These are phyloP conservation scores for Madurella mycetomatis DNA, from an alignment of 2,329 filamentous ascomycete genomes.

Conservation along the genomic window DNA sequence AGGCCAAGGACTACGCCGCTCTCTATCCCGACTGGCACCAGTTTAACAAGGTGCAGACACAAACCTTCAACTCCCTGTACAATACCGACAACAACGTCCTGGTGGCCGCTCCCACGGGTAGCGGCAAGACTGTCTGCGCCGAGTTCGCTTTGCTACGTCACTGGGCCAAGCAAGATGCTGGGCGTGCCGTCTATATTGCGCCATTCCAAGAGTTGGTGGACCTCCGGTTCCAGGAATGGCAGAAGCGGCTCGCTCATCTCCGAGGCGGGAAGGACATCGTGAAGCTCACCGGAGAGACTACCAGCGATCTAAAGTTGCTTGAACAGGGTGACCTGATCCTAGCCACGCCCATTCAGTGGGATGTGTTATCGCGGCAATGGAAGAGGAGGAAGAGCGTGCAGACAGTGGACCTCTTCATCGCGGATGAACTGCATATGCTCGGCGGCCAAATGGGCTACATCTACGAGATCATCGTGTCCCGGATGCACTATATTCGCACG, in stretches of 20 bases:
- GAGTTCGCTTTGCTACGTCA: conserved; percentile 89
- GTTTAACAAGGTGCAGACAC: conserved; percentile 97
- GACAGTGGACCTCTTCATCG: conserved; percentile 83
- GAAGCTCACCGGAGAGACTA: conserved; percentile 90
- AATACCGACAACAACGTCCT: conserved; percentile 91
- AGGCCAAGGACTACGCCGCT: conserved; percentile 73
- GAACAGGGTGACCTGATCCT: conserved; percentile 85
- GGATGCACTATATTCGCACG: conserved; percentile 92
- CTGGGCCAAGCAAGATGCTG: conserved; percentile 68
- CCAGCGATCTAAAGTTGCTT: conserved; percentile 82
- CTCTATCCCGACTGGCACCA: conserved; percentile 80
- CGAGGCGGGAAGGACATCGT: conserved; percentile 83
- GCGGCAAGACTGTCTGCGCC: conserved; percentile 94
- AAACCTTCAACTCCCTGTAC: conserved; percentile 92
- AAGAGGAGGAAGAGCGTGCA: conserved; percentile 94
- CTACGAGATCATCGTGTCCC: conserved; percentile 95
- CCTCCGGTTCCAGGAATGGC: conserved; percentile 77
- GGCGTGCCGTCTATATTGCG: conserved; percentile 87
- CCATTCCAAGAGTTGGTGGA: conserved; percentile 94
- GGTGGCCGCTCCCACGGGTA: conserved; percentile 85
- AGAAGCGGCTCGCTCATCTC: conserved; percentile 65
- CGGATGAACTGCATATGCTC: conserved; percentile 91
- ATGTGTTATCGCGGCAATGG: conserved; percentile 93
- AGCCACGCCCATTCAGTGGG: conserved; percentile 92
- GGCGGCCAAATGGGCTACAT: conserved; percentile 82